Evolutionary conservation across 495 filamentous ascomycete genomes (phyloP).

Genomic region (Sordaria brevicollis): DNA sequence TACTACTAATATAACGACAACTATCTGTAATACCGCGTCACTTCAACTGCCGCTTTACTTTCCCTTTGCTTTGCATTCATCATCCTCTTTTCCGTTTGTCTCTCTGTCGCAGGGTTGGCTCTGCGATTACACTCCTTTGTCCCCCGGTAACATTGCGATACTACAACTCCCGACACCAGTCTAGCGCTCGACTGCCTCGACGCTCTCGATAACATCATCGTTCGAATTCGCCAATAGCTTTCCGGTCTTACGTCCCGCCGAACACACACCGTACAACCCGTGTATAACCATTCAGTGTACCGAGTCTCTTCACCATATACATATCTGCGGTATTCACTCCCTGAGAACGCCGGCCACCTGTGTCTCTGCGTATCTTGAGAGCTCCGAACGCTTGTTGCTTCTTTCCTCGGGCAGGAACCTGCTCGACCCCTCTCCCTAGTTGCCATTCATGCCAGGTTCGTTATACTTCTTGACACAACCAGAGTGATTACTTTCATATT

Average conservation of each 20-base stretch:
- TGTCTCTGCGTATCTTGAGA: not conserved
- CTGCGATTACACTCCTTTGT: not conserved
- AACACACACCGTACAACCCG: not conserved
- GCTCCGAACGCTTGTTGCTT: slow-evolving; percentile 1
- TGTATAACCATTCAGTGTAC: not conserved
- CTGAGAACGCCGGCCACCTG: not conserved
- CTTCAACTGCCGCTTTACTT: not conserved
- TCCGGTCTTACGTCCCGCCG: not conserved
- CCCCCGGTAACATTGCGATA: not conserved
- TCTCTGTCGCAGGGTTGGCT: not conserved
- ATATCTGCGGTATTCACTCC: not conserved
- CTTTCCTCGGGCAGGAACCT: slow-evolving; percentile 27
- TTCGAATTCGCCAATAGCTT: not conserved
- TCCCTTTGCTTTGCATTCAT: not conserved
- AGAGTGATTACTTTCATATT: not conserved
- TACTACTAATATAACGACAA: not conserved
- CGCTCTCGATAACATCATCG: not conserved
- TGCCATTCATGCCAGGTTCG: slow-evolving; percentile 39
- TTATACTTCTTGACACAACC: slow-evolving; percentile 1
- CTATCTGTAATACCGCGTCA: not conserved
- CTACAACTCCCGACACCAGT: not conserved
- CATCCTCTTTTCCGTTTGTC: not conserved
- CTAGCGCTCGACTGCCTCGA: not conserved
- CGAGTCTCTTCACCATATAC: not conserved
- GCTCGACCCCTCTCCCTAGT: slow-evolving; percentile 14